Percentiles rank a stretch among this genome's conserved stretches.
Conservation (phyloP, 495 filamentous ascomycete genomes). For the Geopyxis carbonaria region DNA sequence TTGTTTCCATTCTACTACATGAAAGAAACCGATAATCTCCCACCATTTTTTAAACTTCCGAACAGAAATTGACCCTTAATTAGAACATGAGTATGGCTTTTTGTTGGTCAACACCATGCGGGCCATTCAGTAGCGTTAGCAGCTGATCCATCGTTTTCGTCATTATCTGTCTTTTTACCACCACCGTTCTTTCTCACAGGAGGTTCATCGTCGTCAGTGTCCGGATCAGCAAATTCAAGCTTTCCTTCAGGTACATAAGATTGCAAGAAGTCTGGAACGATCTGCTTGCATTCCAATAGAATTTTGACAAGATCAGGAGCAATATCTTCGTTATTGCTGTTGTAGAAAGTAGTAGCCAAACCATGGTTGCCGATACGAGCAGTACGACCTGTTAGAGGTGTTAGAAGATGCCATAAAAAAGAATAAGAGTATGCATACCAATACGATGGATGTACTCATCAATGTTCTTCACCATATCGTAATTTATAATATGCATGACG, state of each 20-base stretch:
- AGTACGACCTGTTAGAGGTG: conserved; percentile 44
- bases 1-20: no score
- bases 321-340: conserved; percentile 95
- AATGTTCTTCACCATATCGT: conserved; percentile 95
- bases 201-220: conserved; percentile 39
- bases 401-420: neutral
- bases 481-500: conserved; percentile 96
- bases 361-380: conserved; percentile 98
- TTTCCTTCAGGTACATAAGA: conserved; percentile 6
- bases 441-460: conserved; percentile 99
- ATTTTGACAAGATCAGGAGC: conserved; percentile 90
- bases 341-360: conserved; percentile 97
- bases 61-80: no score
- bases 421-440: conserved; percentile 33
- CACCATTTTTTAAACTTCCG: no score
- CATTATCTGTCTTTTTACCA: no score
- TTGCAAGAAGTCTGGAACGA: conserved; percentile 84
- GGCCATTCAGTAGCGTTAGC: no score
- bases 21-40: no score
- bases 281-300: conserved; percentile 94
- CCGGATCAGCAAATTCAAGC: conserved; percentile 20
- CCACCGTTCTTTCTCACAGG: no score
- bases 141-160: no score
- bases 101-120: no score
- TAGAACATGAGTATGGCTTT: no score